Base-by-base conservation (phyloP, 208 protist species). In the Porcisia hertigi region DNA sequence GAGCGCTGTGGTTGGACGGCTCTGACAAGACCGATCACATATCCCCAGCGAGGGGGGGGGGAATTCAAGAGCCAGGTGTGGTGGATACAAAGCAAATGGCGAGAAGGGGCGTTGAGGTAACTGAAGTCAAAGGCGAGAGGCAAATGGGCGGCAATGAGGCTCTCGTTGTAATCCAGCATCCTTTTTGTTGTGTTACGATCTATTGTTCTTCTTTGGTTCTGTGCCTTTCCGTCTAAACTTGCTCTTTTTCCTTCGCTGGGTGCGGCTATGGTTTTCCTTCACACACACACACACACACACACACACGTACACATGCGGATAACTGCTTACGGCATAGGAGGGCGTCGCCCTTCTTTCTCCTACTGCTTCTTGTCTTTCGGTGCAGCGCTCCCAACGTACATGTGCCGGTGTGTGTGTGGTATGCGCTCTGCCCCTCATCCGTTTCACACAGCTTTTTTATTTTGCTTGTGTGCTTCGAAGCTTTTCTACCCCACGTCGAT, bases 21-120 rank as follows among this genome's bases (percentile, higher is more conserved):
- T 3, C 43, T 25, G 47, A n/a, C 65, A 23, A 7, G 12, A 47
- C 47, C 65, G n/a, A 55, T 36, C 47, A 6, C 43, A 54, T 1
- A 30, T 55, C 65, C 36, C 65, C 45, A 34, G 64, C 41, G n/a
- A 53, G 20, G 65, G 9, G 39, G 45, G 45, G 80, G 82, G 14
- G 3, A 9, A 12, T 41, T 34, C 34, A 36, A 66, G 41, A 18
- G n/a, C 23, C 2, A 30, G 23, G 23, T 73, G 18, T n/a, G 52
- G 39, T 49, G 69, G 14, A 34, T 0, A 36, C 9, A 49, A 9
- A 6, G 36, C 25, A 23, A 14, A 12, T 49, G 20, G 54, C 20
- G 69, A 63, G 69, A 36, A 14, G 52, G 62, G 39, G 55, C 16
- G 23, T 2, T 3, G 62, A 25, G 41, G 3, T 20, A n/a, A 41